Evolutionary conservation across 225 moss, liverwort and hornwort species (phyloP).

Genomic region (Sphagnum tenellum): DNA sequence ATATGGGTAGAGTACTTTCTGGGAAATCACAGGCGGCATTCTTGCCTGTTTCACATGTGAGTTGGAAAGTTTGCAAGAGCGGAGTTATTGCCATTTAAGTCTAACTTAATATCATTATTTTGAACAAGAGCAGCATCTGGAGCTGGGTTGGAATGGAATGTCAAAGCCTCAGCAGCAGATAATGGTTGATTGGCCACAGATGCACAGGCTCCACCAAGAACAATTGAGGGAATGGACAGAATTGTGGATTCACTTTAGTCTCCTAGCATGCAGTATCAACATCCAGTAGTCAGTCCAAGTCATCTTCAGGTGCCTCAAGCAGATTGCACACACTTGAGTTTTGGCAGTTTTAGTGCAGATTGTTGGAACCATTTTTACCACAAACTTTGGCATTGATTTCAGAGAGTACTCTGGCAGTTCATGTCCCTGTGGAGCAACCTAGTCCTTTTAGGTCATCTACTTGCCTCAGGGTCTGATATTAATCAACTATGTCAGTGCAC

Average conservation of each 20-base stretch:
- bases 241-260: constrained; percentile 50
- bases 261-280: constrained; percentile 61
- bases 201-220: constrained; percentile 26
- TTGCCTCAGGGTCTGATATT: no score
- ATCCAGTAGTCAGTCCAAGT: constrained; percentile 82
- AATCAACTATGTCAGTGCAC: neutral
- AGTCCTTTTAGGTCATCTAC: constrained; percentile 18
- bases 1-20: neutral
- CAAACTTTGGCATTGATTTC: constrained; percentile 37
- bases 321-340: constrained; percentile 79
- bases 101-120: no score
- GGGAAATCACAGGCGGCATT: no score
- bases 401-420: constrained; percentile 28
- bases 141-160: constrained; percentile 68
- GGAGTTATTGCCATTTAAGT: no score
- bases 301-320: constrained; percentile 84
- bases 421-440: constrained; percentile 25
- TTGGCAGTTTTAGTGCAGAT: constrained; percentile 85
- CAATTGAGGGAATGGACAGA: constrained; percentile 33
- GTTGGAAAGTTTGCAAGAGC: no score
- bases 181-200: constrained; percentile 25
- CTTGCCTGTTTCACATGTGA: no score
- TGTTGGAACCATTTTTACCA: constrained; percentile 57
- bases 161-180: constrained; percentile 33
- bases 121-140: constrained; percentile 23